Percentiles rank a stretch among this genome's conserved stretches.
phyloP scores from a whole-genome alignment of 305 asterid species.

The Rubia peregrina region DNA sequence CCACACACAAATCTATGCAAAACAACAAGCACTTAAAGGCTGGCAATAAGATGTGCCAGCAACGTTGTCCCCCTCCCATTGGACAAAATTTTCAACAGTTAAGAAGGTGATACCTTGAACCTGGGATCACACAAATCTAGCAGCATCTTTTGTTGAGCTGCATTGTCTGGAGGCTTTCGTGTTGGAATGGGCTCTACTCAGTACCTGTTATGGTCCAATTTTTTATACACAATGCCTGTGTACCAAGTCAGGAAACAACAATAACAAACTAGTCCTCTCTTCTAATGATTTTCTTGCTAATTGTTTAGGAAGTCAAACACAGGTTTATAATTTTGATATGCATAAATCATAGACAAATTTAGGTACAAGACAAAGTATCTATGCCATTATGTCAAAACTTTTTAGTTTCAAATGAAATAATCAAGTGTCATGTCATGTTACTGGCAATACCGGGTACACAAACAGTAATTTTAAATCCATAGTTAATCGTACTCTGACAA shows the following conservation, averaged over 20 bases:
- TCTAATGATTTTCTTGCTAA: not conserved
- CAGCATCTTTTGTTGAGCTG: conserved; percentile 6
- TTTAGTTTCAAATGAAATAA: too few species aligned
- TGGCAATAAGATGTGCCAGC: conserved; percentile 30
- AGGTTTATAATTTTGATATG: not conserved
- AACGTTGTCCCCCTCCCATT: conserved; percentile 33
- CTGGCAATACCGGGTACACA: too few species aligned
- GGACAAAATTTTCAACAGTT: conserved; percentile 32
- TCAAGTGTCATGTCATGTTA: too few species aligned
- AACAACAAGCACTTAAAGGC: conserved; percentile 8
- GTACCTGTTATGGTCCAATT: not conserved
- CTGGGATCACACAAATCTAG: conserved; percentile 9
- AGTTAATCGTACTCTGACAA: too few species aligned
- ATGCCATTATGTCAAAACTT: too few species aligned
- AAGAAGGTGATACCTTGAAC: conserved; percentile 14
- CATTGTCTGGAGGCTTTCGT: conserved; percentile 1
- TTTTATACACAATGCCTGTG: too few species aligned
- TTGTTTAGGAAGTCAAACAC: not conserved
- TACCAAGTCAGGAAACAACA: not conserved
- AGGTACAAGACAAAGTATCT: not conserved
- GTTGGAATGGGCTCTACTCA: not conserved
- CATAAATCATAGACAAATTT: not conserved
- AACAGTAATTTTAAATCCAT: too few species aligned
- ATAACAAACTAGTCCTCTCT: not conserved
- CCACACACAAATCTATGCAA: conserved; percentile 5